Conservation (phyloP, 1,139 yeast species). For the Yamadazyma buinensis region DNA sequence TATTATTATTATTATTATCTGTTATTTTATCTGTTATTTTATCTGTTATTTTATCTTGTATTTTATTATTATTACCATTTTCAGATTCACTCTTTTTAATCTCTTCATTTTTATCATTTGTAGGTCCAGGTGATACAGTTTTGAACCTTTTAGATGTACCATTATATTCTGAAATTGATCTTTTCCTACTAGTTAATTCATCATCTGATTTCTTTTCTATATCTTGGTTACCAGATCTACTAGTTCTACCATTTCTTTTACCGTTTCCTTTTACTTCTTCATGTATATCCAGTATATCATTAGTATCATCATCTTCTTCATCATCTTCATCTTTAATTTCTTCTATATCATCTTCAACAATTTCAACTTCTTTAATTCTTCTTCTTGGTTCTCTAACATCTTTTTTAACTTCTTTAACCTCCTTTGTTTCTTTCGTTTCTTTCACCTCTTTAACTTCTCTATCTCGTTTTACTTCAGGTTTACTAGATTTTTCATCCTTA, state of each 20-base stretch:
- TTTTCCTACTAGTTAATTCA: slow-evolving; percentile 11
- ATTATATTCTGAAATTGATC: slow-evolving; percentile 3
- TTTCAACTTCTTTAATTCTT: slow-evolving; percentile 16
- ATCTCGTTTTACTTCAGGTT: no score
- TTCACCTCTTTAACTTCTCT: slow-evolving; percentile 40
- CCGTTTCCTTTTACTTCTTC: slow-evolving; percentile 8
- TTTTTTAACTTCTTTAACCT: slow-evolving; percentile 23
- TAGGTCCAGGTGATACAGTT: slow-evolving; percentile 15
- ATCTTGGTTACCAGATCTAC: slow-evolving; percentile 6
- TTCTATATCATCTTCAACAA: slow-evolving; percentile 12
- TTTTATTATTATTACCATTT: not conserved
- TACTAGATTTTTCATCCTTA: no score
- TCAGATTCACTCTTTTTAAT: slow-evolving; percentile 1
- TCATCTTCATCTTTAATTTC: slow-evolving; percentile 9
- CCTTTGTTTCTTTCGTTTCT: slow-evolving; percentile 24
- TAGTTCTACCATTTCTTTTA: slow-evolving; percentile 5
- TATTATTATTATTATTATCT: not conserved
- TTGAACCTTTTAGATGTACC: slow-evolving; percentile 12
- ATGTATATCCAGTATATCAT: slow-evolving; percentile 11
- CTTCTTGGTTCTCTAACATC: slow-evolving; percentile 26
- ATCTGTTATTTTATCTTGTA: slow-evolving; percentile 1
- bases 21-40: not conserved
- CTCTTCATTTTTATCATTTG: not conserved
- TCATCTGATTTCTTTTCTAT: slow-evolving; percentile 14
- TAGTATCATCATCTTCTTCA: slow-evolving; percentile 7